Evolutionary conservation across 2,329 filamentous ascomycete genomes (phyloP).

Genomic region (Leptographium procerum): DNA sequence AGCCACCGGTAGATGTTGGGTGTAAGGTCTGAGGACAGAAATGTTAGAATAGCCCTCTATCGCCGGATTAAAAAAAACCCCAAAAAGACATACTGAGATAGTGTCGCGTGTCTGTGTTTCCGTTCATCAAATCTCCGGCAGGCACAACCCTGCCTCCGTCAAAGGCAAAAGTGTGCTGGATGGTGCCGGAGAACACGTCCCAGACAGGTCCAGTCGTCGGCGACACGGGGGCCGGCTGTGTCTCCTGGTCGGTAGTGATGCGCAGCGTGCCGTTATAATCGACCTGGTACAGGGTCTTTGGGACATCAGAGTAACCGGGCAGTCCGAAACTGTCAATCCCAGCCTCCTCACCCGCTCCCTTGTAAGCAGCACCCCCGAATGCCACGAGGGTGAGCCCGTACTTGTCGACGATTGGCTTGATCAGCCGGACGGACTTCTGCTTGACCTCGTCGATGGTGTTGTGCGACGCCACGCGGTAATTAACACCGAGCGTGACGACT

Average conservation of each 20-base stretch:
- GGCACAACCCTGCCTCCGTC: constrained; percentile 28
- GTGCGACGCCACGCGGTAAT: constrained; percentile 48
- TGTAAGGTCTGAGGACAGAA: constrained; percentile 23
- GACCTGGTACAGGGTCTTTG: constrained; percentile 22
- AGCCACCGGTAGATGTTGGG: constrained; percentile 37
- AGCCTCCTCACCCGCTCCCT: neutral
- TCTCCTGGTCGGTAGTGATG: constrained; percentile 21
- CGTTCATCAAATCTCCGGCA: constrained; percentile 37
- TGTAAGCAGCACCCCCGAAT: constrained; percentile 21
- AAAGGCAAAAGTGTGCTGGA: constrained; percentile 17
- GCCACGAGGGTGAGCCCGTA: constrained; percentile 45
- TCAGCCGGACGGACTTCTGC: constrained; percentile 34
- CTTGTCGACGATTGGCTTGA: constrained; percentile 37
- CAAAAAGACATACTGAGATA: constrained; percentile 17
- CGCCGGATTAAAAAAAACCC: too few relatives aligned
- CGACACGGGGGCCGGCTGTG: constrained; percentile 24
- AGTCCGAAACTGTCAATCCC: neutral
- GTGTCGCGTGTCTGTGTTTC: constrained; percentile 37
- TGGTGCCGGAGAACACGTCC: constrained; percentile 18
- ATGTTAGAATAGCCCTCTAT: neutral
- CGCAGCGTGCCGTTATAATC: constrained; percentile 29
- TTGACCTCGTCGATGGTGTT: constrained; percentile 40
- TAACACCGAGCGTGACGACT: constrained; percentile 41
- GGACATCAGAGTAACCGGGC: neutral
- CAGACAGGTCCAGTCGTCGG: constrained; percentile 19